Percentiles rank a stretch among this genome's conserved stretches.
Conservation (phyloP, 805 yeast genomes). For the Barnettozyma wickerhamii region DNA sequence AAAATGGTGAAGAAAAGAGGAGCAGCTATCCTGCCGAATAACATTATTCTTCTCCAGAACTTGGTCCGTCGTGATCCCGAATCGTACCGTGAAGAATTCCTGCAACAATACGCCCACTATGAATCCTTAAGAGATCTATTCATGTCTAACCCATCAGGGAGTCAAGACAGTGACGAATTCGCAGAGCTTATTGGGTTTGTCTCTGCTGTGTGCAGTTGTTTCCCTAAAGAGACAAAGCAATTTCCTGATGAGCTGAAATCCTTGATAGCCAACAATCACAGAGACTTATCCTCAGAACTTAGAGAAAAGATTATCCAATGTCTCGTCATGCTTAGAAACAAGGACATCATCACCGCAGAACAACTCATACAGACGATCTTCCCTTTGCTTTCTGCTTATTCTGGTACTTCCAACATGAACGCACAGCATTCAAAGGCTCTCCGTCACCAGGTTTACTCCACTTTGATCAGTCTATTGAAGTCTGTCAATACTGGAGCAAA, state of each 20-base stretch:
- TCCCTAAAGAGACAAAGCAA: constrained; percentile 78
- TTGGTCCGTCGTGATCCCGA: constrained; percentile 91
- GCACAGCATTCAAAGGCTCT: constrained; percentile 72
- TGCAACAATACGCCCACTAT: constrained; percentile 90
- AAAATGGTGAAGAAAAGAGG: constrained; percentile 90
- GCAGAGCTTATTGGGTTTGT: constrained; percentile 85
- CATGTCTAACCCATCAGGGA: constrained; percentile 52
- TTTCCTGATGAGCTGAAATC: constrained; percentile 79
- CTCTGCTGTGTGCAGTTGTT: constrained; percentile 86
- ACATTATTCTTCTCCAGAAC: constrained; percentile 87
- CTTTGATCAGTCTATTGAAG: constrained; percentile 74
- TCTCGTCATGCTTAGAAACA: constrained; percentile 85
- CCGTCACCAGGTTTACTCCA: constrained; percentile 76
- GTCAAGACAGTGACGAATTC: constrained; percentile 50
- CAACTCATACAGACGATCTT: constrained; percentile 79
- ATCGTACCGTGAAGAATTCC: constrained; percentile 90
- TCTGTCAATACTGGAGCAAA: constrained; percentile 83
- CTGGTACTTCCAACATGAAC: constrained; percentile 40
- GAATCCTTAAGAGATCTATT: constrained; percentile 87
- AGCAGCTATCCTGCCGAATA: constrained; percentile 90
- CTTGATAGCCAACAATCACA: constrained; percentile 69
- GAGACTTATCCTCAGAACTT: constrained; percentile 75
- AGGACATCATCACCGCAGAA: constrained; percentile 75
- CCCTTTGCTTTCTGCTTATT: constrained; percentile 75
- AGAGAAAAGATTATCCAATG: constrained; percentile 90